Base-by-base conservation (phyloP, 495 filamentous ascomycete species). In the Baudoinia panamericana region DNA sequence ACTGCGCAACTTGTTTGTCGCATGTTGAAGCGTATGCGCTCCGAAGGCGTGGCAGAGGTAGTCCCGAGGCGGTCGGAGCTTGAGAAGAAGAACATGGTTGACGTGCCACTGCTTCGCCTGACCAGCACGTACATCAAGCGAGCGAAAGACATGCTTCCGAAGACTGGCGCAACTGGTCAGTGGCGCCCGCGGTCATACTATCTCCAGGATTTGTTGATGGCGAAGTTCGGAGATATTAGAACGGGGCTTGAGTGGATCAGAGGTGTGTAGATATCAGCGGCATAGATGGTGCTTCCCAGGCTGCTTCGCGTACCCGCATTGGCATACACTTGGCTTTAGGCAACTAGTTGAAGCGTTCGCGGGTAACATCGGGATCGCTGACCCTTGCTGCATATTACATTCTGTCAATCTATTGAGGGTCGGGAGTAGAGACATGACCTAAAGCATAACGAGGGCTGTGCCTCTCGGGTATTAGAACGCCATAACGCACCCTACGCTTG, bases 171-270 rank as follows among this genome's bases (percentile, higher is more conserved):
- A 39, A 50, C 40, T 32, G 72, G 61, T 0, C 73, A 71, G 2
- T 80, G 75, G 75, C 39, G 57, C 48, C 60, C 72, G 21, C 63
- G 72, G 37, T 59, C 56, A 26, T 70, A 70, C 51, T 77, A 76
- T 50, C 42, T 68, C 2, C 56, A 56, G 45, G 75, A 79, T 56
- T 54, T 62, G 20, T 65, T 63, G 60, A 61, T 63, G 38, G 65
- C 69, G 4, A 56, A 58, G 41, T 62, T 60, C 42, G 73, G 70
- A 19, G 55, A 67, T 45, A 46, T 76, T 58, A 66, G 47, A 41
- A 31, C 45, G 17, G 59, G 59, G 16, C 35, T 56, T 46, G 48
- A 55, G 40, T 63, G 48, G 48, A 29, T 46, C 16, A 3, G 30
- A 17, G 41, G 32, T 1, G 23, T 27, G 21, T 44, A n/a, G n/a